A percentile compares a stretch with the other conserved stretches of the same genome.
phyloP scores from a whole-genome alignment of 257 asterid genomes.

The Scutellaria barbata region DNA sequence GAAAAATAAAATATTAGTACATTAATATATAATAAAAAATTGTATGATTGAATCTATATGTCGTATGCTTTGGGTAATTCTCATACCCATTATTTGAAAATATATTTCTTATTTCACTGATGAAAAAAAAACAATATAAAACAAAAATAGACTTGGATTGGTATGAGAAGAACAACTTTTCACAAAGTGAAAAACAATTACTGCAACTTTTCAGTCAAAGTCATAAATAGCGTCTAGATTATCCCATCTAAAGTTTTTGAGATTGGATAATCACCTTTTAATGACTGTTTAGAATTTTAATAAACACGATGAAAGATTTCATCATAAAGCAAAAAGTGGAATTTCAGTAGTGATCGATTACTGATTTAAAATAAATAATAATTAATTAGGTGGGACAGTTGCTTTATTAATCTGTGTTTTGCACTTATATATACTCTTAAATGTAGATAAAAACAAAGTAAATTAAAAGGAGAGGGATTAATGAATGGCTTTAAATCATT shows the following conservation, averaged over 20 bases:
- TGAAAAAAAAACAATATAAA: not conserved
- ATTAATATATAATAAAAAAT: no score
- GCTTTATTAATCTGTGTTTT: slow-evolving; percentile 18
- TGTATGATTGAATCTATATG: no score
- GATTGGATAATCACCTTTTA: slow-evolving; percentile 47
- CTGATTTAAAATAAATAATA: not conserved
- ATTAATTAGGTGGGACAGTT: slow-evolving; percentile 29
- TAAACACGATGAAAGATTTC: slow-evolving; percentile 35
- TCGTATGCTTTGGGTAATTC: no score
- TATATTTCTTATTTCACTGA: no score
- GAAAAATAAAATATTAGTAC: no score
- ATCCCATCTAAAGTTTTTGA: slow-evolving; percentile 36
- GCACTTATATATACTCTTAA: not conserved
- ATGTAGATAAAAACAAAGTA: not conserved
- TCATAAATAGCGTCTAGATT: slow-evolving; percentile 46
- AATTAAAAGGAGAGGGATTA: slow-evolving; percentile 9
- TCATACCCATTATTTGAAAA: no score
- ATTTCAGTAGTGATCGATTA: slow-evolving; percentile 34
- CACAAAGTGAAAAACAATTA: slow-evolving; percentile 28
- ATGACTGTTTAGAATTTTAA: slow-evolving; percentile 31
- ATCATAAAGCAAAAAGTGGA: slow-evolving; percentile 34
- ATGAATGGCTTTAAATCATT: slow-evolving; percentile 49
- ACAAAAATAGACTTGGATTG: not conserved
- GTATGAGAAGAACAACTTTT: slow-evolving; percentile 19
- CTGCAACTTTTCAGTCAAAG: slow-evolving; percentile 40